Base-by-base conservation (phyloP, 768 basidiomycete genomes). In the Tylopilus sp. region DNA sequence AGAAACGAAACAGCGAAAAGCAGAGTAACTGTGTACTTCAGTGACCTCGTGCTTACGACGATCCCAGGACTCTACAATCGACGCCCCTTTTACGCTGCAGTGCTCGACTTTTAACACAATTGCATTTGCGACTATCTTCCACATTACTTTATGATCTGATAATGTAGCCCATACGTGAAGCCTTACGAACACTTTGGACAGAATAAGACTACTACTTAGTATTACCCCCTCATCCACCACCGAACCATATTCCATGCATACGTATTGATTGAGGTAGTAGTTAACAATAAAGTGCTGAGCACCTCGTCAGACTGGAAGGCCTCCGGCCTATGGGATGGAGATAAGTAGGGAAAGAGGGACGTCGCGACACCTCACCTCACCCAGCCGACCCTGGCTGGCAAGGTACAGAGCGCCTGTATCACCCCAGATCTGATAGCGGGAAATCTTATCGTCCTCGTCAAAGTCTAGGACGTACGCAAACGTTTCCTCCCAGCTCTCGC, bases 341-440 rank as follows among this genome's bases (percentile, higher is more conserved):
- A 12, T 47, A n/a, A 40, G 19, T n/a, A 7, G 19, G 9, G 34
- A 36, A 42, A 28, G 19, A n/a, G n/a, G 8, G n/a, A 11, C 25
- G 36, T 41, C 22, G 28, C 21, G 6, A 29, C 9, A 11, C 28
- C 52, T 50, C 48, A 63, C 63, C 43, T 57, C 24, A 30, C 25
- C 17, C 30, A 83, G 63, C 61, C 71, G 60, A n/a, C 84, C 82
- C 22, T 66, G 71, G 34, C 79, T 74, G 6, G 83, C 84, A 14
- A 86, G 73, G 66, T 83, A 84, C 11, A 81, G 77, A 6, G 84
- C 79, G 12, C 83, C 84, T 8, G 84, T 80, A 65, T 87, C 85
- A 12, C 81, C 82, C 84, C 85, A 87, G 3, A 86, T 76, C 61
- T 86, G 79, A 73, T 84, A 85, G 38, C 75, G 71, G 22, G 71